These are phyloP conservation scores for Zygosaccharomyces bailii DNA, from an alignment of 805 yeast genomes.

Conservation along the genomic window DNA sequence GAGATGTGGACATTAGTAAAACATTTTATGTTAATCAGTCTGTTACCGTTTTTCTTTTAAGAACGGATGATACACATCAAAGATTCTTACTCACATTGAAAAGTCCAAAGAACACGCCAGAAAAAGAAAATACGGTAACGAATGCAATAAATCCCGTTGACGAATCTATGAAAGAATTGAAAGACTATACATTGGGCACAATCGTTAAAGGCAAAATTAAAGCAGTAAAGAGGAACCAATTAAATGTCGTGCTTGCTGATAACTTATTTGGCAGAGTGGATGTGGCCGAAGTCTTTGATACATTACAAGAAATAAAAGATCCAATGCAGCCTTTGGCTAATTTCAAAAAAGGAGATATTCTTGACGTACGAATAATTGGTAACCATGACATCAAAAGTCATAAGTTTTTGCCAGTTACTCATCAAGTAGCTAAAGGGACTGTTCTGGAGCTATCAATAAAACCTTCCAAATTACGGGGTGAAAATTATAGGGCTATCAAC, in stretches of 20 bases:
- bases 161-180: constrained; percentile 41
- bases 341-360: constrained; percentile 54
- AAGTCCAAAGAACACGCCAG: constrained; percentile 31
- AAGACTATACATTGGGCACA: constrained; percentile 59
- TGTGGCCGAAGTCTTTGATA: constrained; percentile 62
- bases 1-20: constrained; percentile 49
- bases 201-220: constrained; percentile 58
- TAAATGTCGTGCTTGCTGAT: constrained; percentile 73
- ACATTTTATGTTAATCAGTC: constrained; percentile 66
- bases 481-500: constrained; percentile 33
- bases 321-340: constrained; percentile 53
- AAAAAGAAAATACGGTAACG: constrained; percentile 10
- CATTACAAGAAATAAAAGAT: constrained; percentile 52
- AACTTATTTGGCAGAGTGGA: constrained; percentile 78
- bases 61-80: constrained; percentile 63
- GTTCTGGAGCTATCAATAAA: constrained; percentile 64
- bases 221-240: constrained; percentile 65
- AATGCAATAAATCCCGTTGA: constrained; percentile 62
- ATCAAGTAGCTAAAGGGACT: constrained; percentile 50
- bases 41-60: constrained; percentile 60
- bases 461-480: constrained; percentile 37
- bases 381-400: constrained; percentile 68
- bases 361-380: constrained; percentile 71
- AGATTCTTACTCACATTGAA: constrained; percentile 68
- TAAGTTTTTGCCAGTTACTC: constrained; percentile 62